phyloP scores from a whole-genome alignment of 345 rosid genomes.

The Euphorbia peplus region DNA sequence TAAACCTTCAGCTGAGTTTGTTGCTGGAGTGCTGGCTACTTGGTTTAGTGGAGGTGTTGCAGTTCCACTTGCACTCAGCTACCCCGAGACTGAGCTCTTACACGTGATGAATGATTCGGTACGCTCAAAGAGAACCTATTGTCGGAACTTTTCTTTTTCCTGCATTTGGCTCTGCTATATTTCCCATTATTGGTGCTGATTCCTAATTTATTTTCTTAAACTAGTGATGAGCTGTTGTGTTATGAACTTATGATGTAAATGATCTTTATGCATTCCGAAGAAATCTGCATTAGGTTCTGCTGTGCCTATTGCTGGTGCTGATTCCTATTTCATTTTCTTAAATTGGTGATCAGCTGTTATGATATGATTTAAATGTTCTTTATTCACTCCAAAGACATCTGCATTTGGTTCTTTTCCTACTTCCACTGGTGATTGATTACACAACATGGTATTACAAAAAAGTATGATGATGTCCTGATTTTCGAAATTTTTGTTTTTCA shows the following conservation, averaged over 20 bases:
- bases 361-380: too few relatives aligned
- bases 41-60: constrained; percentile 97
- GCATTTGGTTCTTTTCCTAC: neutral
- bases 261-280: neutral
- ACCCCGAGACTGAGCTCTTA: constrained; percentile 90
- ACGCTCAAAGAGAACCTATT: constrained; percentile 18
- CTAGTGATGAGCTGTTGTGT: neutral
- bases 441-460: neutral
- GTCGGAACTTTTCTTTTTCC: neutral
- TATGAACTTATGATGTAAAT: neutral
- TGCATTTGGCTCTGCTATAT: neutral
- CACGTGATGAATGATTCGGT: constrained; percentile 93
- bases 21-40: constrained; percentile 81
- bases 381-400: too few relatives aligned
- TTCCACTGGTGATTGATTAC: neutral
- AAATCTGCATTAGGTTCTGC: neutral
- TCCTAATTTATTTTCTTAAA: neutral
- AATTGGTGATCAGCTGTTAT: too few relatives aligned
- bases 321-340: too few relatives aligned
- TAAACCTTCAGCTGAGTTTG: constrained; percentile 93
- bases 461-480: neutral
- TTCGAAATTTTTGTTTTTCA: neutral
- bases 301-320: neutral
- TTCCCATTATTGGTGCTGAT: neutral
- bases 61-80: constrained; percentile 93